Percentiles rank a stretch among this genome's conserved stretches.
These are phyloP conservation scores for Solanum commersonii DNA, from an alignment of 257 asterid genomes.

Conservation along the genomic window DNA sequence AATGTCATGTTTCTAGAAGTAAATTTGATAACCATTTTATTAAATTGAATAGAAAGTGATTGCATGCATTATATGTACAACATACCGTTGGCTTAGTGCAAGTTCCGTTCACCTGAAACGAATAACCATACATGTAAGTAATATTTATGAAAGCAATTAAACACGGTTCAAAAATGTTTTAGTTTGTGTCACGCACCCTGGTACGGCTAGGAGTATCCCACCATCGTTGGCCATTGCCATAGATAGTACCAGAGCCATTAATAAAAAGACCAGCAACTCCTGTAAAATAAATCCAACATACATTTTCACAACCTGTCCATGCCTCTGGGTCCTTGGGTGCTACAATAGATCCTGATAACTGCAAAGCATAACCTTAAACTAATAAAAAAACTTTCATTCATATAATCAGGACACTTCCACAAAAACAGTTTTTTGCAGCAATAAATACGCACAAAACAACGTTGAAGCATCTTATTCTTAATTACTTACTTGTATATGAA, in stretches of 20 bases:
- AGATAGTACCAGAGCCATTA: slow-evolving; percentile 6
- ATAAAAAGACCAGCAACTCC: neutral
- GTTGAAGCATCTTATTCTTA: neutral
- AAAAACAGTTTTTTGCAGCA: too few relatives aligned
- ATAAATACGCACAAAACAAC: too few relatives aligned
- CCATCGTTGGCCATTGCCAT: slow-evolving; percentile 10
- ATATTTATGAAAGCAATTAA: neutral
- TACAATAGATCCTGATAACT: slow-evolving; percentile 4
- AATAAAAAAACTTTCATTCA: neutral
- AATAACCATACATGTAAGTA: neutral
- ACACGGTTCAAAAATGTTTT: neutral
- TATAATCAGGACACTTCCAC: neutral
- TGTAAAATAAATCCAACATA: slow-evolving; percentile 9
- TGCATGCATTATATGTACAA: neutral
- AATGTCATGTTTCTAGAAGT: neutral
- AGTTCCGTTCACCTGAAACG: slow-evolving; percentile 5
- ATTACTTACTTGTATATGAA: neutral
- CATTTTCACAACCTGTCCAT: slow-evolving; percentile 4
- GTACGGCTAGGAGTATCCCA: neutral
- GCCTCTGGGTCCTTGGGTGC: neutral
- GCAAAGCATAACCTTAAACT: neutral
- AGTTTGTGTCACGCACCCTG: neutral
- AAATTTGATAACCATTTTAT: neutral
- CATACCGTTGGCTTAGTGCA: slow-evolving; percentile 14
- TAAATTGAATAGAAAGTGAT: neutral